These are phyloP conservation scores for Fusarium begoniae DNA, from an alignment of 2,329 filamentous ascomycete species.

Conservation along the genomic window DNA sequence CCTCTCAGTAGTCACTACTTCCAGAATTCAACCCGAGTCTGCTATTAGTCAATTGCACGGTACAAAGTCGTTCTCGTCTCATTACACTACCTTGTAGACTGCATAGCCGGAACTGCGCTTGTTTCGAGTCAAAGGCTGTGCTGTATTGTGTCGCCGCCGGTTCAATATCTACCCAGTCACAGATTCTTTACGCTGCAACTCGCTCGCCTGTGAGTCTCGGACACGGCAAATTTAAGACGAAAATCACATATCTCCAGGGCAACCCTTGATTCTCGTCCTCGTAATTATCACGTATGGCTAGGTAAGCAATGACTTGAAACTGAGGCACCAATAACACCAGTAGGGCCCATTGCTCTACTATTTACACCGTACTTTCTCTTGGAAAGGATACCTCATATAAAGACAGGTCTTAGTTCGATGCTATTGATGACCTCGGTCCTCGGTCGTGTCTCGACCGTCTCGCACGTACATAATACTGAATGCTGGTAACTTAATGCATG, in stretches of 20 bases:
- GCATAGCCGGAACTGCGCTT: constrained; percentile 33
- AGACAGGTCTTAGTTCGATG: neutral
- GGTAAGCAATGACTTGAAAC: constrained; percentile 12
- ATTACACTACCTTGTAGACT: neutral
- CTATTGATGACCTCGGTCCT: neutral
- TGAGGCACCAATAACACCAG: constrained; percentile 4
- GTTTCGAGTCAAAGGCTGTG: constrained; percentile 27
- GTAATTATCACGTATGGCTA: constrained; percentile 11
- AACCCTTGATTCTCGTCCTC: neutral
- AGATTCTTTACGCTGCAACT: neutral
- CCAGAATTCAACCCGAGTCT: neutral
- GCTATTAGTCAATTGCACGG: neutral
- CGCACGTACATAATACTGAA: neutral
- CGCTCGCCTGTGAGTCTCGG: neutral
- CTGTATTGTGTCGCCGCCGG: constrained; percentile 10
- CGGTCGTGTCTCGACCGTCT: neutral
- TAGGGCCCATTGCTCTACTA: constrained; percentile 2
- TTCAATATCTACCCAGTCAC: constrained; percentile 4
- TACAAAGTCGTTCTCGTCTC: neutral
- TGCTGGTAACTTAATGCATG: constrained; percentile 6
- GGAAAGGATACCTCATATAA: neutral
- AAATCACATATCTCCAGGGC: neutral
- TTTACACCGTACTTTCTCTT: neutral
- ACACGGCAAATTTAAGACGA: constrained; percentile 12
- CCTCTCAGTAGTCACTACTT: neutral